Percentiles rank a stretch among this genome's conserved stretches.
phyloP scores from a whole-genome alignment of 2,329 filamentous ascomycete species.

The Pleomassaria siparia region DNA sequence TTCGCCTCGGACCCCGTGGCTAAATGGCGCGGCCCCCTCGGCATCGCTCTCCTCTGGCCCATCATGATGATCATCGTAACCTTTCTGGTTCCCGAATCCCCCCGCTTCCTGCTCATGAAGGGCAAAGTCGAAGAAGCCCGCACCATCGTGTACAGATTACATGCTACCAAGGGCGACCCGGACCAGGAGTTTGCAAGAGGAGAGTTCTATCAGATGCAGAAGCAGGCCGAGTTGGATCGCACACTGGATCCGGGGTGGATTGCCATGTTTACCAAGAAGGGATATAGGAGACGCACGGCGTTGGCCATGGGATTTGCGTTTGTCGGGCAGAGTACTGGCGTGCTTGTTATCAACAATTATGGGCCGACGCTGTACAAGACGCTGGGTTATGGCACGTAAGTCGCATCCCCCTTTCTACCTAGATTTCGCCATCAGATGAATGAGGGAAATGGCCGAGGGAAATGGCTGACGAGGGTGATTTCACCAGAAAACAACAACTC shows the following conservation, averaged over 20 bases:
- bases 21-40: slow-evolving; percentile 30
- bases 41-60: slow-evolving; percentile 24
- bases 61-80: slow-evolving; percentile 22
- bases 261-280: slow-evolving; percentile 25
- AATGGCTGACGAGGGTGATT: no score
- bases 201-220: slow-evolving; percentile 33
- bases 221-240: slow-evolving; percentile 22
- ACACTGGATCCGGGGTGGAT: slow-evolving; percentile 18
- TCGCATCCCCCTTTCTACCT: no score
- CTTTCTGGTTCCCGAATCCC: slow-evolving; percentile 16
- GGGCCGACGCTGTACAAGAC: slow-evolving; percentile 25
- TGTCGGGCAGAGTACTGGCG: slow-evolving; percentile 22
- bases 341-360: slow-evolving; percentile 29
- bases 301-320: slow-evolving; percentile 26
- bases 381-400: slow-evolving; percentile 22
- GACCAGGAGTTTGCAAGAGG: slow-evolving; percentile 23
- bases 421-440: no score
- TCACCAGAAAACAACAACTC: slow-evolving; percentile 23
- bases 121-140: slow-evolving; percentile 14
- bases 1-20: slow-evolving; percentile 11
- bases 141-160: slow-evolving; percentile 16
- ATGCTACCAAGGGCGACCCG: slow-evolving; percentile 18
- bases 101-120: slow-evolving; percentile 14
- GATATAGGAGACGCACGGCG: slow-evolving; percentile 43
- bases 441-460: no score